Conservation (phyloP, 371 early-diverging fungal species). For the Mucor piriformis region DNA sequence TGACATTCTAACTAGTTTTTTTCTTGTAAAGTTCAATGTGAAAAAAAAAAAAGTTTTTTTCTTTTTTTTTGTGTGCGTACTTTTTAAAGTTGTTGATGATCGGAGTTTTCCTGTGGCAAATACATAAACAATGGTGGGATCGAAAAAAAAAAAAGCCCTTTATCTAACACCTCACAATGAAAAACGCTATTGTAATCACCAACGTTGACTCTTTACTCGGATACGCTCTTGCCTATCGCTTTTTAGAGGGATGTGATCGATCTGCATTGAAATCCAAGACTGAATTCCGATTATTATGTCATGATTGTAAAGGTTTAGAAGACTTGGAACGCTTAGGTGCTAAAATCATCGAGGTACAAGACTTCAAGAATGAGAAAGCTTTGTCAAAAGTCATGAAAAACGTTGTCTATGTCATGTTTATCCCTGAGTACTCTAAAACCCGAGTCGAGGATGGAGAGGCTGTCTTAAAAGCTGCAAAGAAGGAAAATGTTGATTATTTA, state of each 20-base stretch:
- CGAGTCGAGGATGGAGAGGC: conserved; percentile 10
- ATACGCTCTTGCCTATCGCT: conserved; percentile 24
- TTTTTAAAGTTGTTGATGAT: too few species aligned
- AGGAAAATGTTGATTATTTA: conserved; percentile 21
- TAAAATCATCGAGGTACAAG: conserved; percentile 13
- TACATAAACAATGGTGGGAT: background rate
- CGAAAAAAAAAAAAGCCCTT: conserved; percentile 3
- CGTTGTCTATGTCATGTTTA: conserved; percentile 14
- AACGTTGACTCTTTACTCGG: conserved; percentile 31
- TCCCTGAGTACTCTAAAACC: conserved; percentile 16
- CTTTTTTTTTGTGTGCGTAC: too few species aligned
- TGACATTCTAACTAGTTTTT: conserved; percentile 46
- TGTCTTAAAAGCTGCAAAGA: conserved; percentile 11
- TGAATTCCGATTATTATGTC: conserved; percentile 23
- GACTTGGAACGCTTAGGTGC: conserved; percentile 25
- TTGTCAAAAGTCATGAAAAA: conserved; percentile 6
- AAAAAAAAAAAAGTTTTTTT: background rate
- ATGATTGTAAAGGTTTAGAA: conserved; percentile 13
- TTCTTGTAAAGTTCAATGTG: background rate
- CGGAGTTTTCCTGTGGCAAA: too few species aligned
- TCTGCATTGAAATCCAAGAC: background rate
- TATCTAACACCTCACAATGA: conserved; percentile 4
- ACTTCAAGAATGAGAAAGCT: conserved; percentile 6
- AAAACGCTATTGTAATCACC: conserved; percentile 12
- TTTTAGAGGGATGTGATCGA: conserved; percentile 16